Evolutionary conservation across 2,329 filamentous ascomycete species (phyloP), one percentile per base, ranked within the genome.

Genomic region (Stagonosporopsis rhizophila): DNA sequence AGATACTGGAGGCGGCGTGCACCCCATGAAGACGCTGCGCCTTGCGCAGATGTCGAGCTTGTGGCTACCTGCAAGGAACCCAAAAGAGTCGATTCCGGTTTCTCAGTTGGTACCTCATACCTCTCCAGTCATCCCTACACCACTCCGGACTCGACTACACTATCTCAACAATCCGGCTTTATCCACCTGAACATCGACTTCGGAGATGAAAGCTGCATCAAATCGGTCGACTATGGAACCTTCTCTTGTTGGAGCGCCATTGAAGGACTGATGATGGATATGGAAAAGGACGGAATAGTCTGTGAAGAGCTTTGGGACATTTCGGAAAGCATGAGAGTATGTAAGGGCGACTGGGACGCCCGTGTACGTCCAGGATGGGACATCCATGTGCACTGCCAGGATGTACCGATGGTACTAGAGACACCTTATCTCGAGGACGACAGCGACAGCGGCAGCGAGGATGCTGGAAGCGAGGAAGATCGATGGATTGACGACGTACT

Each of bases 231-330:
- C 4, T 65, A 62, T 35, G 34, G 15, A 8, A 57, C 48, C 12
- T 63, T 61, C 23, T 46, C 53, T 17, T 32, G 38, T n/a, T 64
- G 62, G 64, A 35, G 45, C 3, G 47, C 54, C 9, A 38, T 65
- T 2, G 23, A 41, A 22, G 62, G 96, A 87, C 84, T 97, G 91
- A 84, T 96, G 91, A 50, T 92, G 91, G 85, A 96, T 91, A 77
- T 94, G 91, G 80, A 96, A 92, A 66, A 96, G 86, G 81, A 97
- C 91, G 67, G 96, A 76, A 83, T 97, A 91, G 67, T 96, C 83
- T 71, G 85, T 91, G 78, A 95, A 86, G 74, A 94, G 78, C 72
- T 86, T 84, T 68, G 83, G 79, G 64, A 87, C 75, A 77, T 88
- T 83, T 75, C 89, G 85, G 71, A 97, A 78, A 66, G 90, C 84